Evolutionary conservation across 192 early-diverging fungal species (phyloP).

Genomic region (Geranomyces variabilis): DNA sequence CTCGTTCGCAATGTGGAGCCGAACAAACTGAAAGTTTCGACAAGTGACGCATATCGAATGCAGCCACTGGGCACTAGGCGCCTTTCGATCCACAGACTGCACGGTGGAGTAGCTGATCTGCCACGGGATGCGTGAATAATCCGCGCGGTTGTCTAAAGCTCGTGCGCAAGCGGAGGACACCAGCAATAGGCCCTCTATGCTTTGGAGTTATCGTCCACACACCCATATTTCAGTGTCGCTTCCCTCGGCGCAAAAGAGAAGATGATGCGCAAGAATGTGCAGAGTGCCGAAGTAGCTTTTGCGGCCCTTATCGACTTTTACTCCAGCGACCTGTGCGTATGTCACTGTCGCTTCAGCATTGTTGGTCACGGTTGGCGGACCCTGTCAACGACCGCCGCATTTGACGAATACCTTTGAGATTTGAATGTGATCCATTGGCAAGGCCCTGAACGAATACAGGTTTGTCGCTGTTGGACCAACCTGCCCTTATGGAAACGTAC

Average conservation of each 20-base stretch:
- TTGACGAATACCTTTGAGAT: background rate
- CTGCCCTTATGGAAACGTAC: too few relatives aligned
- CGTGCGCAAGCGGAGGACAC: too few relatives aligned
- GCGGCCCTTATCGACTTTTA: conserved; percentile 30
- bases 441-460: too few relatives aligned
- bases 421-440: conserved; percentile 21
- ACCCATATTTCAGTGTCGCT: conserved; percentile 70
- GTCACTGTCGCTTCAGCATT: background rate
- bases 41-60: conserved; percentile 66
- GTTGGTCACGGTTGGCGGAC: background rate
- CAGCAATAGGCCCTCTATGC: background rate
- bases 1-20: conserved; percentile 69
- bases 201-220: conserved; percentile 14
- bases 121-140: background rate
- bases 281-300: conserved; percentile 51
- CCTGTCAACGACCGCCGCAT: background rate
- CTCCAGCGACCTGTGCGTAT: conserved; percentile 26
- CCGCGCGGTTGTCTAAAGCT: background rate
- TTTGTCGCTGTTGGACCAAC: too few relatives aligned
- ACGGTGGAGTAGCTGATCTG: conserved; percentile 84
- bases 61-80: conserved; percentile 49
- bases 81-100: conserved; percentile 73
- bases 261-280: conserved; percentile 76
- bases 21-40: conserved; percentile 81
- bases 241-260: conserved; percentile 63